A percentile compares a stretch with the other conserved stretches of the same genome.
phyloP scores from a whole-genome alignment of 2,329 filamentous ascomycete genomes.

The Drechslerella dactyloides region DNA sequence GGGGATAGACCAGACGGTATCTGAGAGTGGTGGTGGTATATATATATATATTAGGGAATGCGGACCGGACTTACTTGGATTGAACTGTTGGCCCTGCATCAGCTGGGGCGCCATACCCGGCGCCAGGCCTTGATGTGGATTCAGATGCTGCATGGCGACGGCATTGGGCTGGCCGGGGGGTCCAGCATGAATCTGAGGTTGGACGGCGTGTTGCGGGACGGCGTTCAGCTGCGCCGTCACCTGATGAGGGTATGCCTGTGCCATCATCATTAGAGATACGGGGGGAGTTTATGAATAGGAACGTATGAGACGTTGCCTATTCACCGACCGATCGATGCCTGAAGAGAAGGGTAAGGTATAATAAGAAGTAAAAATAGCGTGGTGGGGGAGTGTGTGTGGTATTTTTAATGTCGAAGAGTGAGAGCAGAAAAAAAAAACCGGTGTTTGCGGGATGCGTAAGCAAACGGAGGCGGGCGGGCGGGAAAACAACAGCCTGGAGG shows the following conservation, averaged over 20 bases:
- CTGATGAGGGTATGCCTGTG: conserved; percentile 53
- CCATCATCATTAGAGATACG: conserved; percentile 53
- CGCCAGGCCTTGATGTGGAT: conserved; percentile 51
- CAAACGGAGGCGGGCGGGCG: neutral
- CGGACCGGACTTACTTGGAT: conserved; percentile 35
- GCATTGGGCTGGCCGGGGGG: conserved; percentile 54
- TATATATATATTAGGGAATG: neutral
- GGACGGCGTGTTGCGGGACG: conserved; percentile 54
- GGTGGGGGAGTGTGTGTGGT: neutral
- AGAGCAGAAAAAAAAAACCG: conserved; percentile 18
- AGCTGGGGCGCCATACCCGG: conserved; percentile 47
- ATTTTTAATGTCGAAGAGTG: neutral
- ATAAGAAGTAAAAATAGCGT: neutral
- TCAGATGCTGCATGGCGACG: conserved; percentile 54
- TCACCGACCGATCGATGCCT: conserved; percentile 31
- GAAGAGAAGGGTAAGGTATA: too few relatives aligned
- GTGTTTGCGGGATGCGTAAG: conserved; percentile 24
- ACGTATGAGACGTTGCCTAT: conserved; percentile 47
- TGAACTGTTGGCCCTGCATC: conserved; percentile 34
- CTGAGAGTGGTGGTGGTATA: neutral
- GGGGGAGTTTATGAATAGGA: conserved; percentile 34
- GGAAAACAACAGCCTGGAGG: conserved; percentile 13
- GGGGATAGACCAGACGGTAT: neutral
- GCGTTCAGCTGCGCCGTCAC: conserved; percentile 53
- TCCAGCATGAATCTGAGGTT: conserved; percentile 54